phyloP scores from a whole-genome alignment of 306 rosid genomes.

The Spatholobus suberectus region DNA sequence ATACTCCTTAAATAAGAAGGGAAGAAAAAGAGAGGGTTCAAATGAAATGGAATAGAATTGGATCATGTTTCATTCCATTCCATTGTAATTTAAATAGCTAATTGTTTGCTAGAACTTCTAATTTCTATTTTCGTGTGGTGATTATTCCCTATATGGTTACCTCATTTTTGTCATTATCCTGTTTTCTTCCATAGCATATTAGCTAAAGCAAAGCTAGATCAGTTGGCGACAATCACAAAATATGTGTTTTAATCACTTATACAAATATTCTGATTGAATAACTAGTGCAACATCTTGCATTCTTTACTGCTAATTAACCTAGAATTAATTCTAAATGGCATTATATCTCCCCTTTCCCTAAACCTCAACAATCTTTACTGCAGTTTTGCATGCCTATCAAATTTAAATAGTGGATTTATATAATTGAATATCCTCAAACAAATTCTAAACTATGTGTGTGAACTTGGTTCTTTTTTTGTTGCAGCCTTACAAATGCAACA shows the following conservation, averaged over 20 bases:
- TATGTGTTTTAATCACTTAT: not conserved
- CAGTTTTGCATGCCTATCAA: not conserved
- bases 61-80: not conserved
- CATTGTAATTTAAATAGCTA: not conserved
- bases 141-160: not conserved
- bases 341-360: not conserved
- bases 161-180: not conserved
- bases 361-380: not conserved
- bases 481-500: slow-evolving; percentile 58
- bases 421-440: not conserved
- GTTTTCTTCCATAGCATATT: not conserved
- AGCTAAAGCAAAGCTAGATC: not conserved
- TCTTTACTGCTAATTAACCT: not conserved
- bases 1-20: not conserved
- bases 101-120: not conserved
- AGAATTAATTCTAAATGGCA: not conserved
- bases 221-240: not conserved
- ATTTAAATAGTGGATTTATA: not conserved
- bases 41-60: not conserved
- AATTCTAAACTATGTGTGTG: not conserved
- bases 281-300: slow-evolving; percentile 3
- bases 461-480: slow-evolving; percentile 18
- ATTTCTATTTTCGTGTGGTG: not conserved
- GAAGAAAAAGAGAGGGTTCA: not conserved
- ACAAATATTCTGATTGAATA: not conserved